These are phyloP conservation scores for Penicillium mononematosum DNA, from an alignment of 495 filamentous ascomycete species.

Conservation along the genomic window DNA sequence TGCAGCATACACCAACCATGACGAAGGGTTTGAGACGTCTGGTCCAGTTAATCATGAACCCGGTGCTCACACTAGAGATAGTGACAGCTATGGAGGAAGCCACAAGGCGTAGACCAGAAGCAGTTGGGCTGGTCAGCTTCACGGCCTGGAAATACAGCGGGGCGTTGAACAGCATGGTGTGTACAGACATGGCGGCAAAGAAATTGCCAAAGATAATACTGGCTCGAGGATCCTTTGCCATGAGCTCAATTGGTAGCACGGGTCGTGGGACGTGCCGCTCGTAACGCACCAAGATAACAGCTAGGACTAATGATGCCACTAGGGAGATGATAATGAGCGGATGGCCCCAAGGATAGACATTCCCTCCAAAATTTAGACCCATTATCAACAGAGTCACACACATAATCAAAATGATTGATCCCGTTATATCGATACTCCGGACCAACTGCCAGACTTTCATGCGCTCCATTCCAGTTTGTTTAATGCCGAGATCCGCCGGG, in stretches of 20 bases:
- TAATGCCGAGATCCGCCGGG: slow-evolving; percentile 59
- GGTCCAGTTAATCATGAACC: slow-evolving; percentile 68
- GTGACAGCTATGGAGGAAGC: slow-evolving; percentile 59
- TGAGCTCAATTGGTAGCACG: slow-evolving; percentile 68
- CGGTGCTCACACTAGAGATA: slow-evolving; percentile 58
- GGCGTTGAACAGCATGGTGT: slow-evolving; percentile 74
- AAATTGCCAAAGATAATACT: slow-evolving; percentile 71
- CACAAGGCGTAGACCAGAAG: slow-evolving; percentile 68
- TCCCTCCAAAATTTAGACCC: slow-evolving; percentile 76
- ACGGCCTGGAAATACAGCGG: slow-evolving; percentile 82
- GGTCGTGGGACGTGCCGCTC: slow-evolving; percentile 61
- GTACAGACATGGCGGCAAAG: slow-evolving; percentile 60
- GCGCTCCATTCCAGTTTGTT: slow-evolving; percentile 43
- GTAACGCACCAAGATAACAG: slow-evolving; percentile 58
- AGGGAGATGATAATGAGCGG: slow-evolving; percentile 66
- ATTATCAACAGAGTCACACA: slow-evolving; percentile 68
- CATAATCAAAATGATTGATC: slow-evolving; percentile 62
- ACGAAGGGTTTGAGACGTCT: slow-evolving; percentile 63
- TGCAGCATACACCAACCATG: slow-evolving; percentile 51
- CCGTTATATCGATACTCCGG: slow-evolving; percentile 64
- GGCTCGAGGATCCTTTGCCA: slow-evolving; percentile 58
- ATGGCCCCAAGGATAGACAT: slow-evolving; percentile 70
- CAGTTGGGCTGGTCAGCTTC: slow-evolving; percentile 66
- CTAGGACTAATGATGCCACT: slow-evolving; percentile 52
- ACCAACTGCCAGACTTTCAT: slow-evolving; percentile 57